Base-by-base conservation (phyloP, 2,329 filamentous ascomycete genomes). In the Cladosporium sp. region DNA sequence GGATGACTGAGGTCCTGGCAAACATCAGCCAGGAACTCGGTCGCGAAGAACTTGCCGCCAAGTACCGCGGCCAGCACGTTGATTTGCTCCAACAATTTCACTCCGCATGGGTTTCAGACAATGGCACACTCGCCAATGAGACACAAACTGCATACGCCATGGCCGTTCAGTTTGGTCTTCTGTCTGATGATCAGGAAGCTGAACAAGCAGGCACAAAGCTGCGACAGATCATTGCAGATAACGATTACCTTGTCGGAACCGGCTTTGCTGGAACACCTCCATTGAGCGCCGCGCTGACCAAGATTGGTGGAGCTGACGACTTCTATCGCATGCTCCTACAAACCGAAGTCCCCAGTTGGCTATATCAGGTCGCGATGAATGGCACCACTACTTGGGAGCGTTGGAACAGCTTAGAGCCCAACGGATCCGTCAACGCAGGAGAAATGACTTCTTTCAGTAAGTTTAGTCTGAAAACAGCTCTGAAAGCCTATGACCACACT, bases 221-320 rank as follows among this genome's bases (percentile, higher is more conserved):
- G 19, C 58, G 64, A 9, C 61, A 67, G 22, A 59, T 66, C 2
- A 60, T 70, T 52, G 56, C 40, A 5, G 20, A 61, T 14, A 64
- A 65, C 39, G 56, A 63, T 19, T 73, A 71, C 64, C 66, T 65
- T 34, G 70, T 76, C 6, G 64, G 67, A 0, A 76, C 73, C 3
- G 73, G 74, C 0, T 76, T 76, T 34, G 73, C 78, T 90, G 86
- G 86, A 90, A 86, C 74, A 87, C 86, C 68, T 5, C 36, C 51
- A 5, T 20, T 54, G n/a, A 37, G 51, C 12, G 36, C 51, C 3
- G 61, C 58, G 14, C 34, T 63, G 7, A 60, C 60, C 17, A 59
- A 52, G 15, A 59, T 60, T 9, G 60, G 60, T 67, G n/a, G 60
- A 51, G 37, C 20, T n/a, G 51, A 54, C n/a, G 51, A 54, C 20